Conservation (phyloP, 441 rosid genomes). For the Adansonia gregorii region DNA sequence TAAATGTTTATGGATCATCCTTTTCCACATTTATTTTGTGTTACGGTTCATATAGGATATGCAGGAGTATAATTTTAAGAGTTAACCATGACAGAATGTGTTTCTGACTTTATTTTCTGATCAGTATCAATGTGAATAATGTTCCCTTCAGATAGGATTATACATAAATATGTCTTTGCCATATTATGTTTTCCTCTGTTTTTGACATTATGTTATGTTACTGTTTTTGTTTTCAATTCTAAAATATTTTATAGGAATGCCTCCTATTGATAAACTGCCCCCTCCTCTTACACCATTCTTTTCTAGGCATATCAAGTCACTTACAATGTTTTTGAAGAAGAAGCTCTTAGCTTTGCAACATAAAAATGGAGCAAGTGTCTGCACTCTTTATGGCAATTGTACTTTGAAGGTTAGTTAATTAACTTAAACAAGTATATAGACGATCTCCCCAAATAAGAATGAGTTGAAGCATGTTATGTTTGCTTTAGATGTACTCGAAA, state of each 20-base stretch:
- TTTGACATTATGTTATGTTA: background rate
- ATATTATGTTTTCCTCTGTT: background rate
- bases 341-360: conserved; percentile 66
- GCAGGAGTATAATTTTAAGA: background rate
- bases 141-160: background rate
- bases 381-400: conserved; percentile 63
- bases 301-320: conserved; percentile 76
- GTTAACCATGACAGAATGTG: background rate
- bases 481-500: background rate
- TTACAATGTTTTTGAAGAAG: conserved; percentile 67
- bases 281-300: background rate
- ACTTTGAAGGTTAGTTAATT: conserved; percentile 53
- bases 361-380: conserved; percentile 63
- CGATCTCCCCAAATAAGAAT: background rate
- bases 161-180: background rate
- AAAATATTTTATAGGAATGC: background rate
- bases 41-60: background rate
- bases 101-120: conserved; percentile 7
- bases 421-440: background rate
- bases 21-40: background rate
- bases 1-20: conserved; percentile 7
- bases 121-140: background rate
- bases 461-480: background rate
- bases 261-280: background rate
- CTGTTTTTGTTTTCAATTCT: background rate